Evolutionary conservation across 345 rosid genomes (phyloP), one percentile per base, ranked within the genome.

Genomic region (Litchi chinensis): DNA sequence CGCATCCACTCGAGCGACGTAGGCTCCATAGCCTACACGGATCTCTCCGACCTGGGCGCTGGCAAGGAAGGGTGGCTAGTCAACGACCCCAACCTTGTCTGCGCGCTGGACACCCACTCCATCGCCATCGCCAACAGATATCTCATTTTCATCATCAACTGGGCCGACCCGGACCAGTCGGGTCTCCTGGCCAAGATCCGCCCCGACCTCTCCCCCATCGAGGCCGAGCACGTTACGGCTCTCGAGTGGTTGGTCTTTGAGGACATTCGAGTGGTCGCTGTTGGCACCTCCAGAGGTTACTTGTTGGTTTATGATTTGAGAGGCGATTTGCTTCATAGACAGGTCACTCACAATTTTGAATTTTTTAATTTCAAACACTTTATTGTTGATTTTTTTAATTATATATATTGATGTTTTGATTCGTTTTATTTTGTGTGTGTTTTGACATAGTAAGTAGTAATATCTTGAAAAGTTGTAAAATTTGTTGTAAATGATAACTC

Each of bases 41-140:
- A 93, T 74, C 92, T 94, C 48, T 78, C 83, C 56, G 94, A 94
- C 18, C 83, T 96, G 46, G 97, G 98, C 40, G 97, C 99, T 4
- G 99, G 99, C 2, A 91, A 91, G 80, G 98, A 96, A 83, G 97
- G 97, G 2, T 94, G 99, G 99, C 91, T 94, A 3, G 91, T 83
- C 32, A 86, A 93, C 62, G 87, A 86, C 40, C 92, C 95, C 0
- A 85, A 83, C 78, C 84, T 94, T 37, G 81, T 85, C 6, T 90
- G 90, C 86, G 94, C 99, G 1, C 91, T 94, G 21, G 97, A 91
- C 81, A 79, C 87, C 32, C 93, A 91, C 79, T 87, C 91, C 44
- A 46, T 94, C 72, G 94, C 98, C 76, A 76, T 94, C 77, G 93
- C 98, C 74, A 89, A 88, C 80, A 86, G 88, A 18, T 83, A 43